Evolutionary conservation across 176 grass and related monocot genomes (phyloP).

Genomic region (Oryza punctata): DNA sequence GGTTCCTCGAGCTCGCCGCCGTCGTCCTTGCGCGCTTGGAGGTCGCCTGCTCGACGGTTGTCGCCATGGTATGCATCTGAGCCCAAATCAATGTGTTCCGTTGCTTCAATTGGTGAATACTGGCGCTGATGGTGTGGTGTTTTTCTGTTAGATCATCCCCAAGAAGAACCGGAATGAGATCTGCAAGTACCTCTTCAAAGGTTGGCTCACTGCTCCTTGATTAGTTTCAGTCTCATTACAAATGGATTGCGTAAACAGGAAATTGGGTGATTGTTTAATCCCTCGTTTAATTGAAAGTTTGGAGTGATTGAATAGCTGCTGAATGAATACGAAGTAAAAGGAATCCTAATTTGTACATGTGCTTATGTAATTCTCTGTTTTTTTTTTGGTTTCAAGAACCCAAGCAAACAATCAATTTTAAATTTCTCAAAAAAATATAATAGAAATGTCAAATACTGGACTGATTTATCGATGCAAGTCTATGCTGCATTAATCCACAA

Average conservation of each 20-base stretch:
- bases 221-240: not conserved
- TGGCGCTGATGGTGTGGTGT: not conserved
- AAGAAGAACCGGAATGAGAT: conserved; percentile 91
- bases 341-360: not conserved
- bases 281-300: not conserved
- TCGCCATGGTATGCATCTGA: conserved; percentile 41
- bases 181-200: conserved; percentile 88
- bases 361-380: not conserved
- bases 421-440: not conserved
- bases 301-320: not conserved
- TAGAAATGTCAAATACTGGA: not conserved
- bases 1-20: conserved; percentile 8
- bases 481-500: too few species aligned
- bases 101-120: not conserved
- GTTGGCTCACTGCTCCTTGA: conserved; percentile 8
- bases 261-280: conserved; percentile 15
- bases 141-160: conserved; percentile 63
- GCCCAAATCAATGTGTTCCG: not conserved
- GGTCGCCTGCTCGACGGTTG: not conserved
- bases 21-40: not conserved
- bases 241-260: conserved; percentile 21
- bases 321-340: not conserved
- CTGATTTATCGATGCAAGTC: not conserved
- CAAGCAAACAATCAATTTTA: not conserved
- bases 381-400: not conserved